Evolutionary conservation across 345 rosid genomes (phyloP).

Genomic region (Psidium friedrichsthalianum): DNA sequence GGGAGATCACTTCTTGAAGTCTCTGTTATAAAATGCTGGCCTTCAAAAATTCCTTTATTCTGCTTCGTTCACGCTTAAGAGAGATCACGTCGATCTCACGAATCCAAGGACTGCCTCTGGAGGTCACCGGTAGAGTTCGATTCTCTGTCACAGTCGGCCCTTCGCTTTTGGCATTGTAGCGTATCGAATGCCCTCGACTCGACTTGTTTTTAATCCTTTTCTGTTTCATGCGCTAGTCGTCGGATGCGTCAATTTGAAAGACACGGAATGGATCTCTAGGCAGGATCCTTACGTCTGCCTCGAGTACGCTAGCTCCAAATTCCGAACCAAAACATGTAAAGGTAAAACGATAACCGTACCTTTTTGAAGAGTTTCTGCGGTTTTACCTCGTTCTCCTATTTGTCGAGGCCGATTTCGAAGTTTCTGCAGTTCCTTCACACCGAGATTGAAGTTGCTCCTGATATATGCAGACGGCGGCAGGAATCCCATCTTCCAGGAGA

Average conservation of each 20-base stretch:
- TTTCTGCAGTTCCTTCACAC: neutral
- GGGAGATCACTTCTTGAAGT: neutral
- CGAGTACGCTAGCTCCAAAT: slow-evolving; percentile 5
- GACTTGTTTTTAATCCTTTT: neutral
- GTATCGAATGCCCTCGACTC: neutral
- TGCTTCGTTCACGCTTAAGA: neutral
- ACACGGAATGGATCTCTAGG: slow-evolving; percentile 13
- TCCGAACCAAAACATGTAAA: slow-evolving; percentile 12
- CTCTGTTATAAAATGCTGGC: neutral
- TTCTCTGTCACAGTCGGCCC: neutral
- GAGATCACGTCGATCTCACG: slow-evolving; percentile 21
- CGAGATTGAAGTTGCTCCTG: neutral
- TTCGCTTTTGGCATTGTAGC: neutral
- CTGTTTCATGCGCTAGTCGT: slow-evolving; percentile 2
- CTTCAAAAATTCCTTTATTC: neutral
- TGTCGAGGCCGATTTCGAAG: neutral
- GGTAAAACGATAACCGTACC: neutral
- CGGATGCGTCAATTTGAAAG: slow-evolving; percentile 7
- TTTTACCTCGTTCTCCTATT: neutral
- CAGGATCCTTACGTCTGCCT: slow-evolving; percentile 13
- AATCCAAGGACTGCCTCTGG: slow-evolving; percentile 45
- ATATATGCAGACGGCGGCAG: slow-evolving; percentile 57
- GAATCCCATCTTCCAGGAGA: slow-evolving; percentile 81
- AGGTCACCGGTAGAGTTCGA: slow-evolving; percentile 30
- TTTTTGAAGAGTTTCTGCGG: neutral